Evolutionary conservation across 345 rosid genomes (phyloP).

Genomic region (Anastatica hierochuntica): DNA sequence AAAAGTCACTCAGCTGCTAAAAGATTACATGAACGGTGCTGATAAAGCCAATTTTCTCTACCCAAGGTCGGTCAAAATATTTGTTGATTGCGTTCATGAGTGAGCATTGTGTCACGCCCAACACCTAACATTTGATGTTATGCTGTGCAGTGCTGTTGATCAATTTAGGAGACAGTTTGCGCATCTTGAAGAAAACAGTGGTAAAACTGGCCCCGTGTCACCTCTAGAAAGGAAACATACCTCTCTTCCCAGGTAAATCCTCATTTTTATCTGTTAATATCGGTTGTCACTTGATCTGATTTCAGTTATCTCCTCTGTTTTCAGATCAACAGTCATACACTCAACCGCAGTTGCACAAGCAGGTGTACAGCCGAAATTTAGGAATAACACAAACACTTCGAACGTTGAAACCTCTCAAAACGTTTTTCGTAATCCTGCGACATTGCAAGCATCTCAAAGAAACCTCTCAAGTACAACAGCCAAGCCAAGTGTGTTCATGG

Average conservation of each 20-base stretch:
- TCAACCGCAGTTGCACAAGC: slow-evolving; percentile 39
- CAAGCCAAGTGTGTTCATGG: too few species aligned
- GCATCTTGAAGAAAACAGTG: slow-evolving; percentile 75
- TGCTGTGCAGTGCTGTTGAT: slow-evolving; percentile 69
- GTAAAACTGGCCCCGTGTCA: slow-evolving; percentile 54
- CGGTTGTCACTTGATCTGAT: background rate
- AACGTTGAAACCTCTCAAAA: slow-evolving; percentile 36
- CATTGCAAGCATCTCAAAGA: slow-evolving; percentile 50
- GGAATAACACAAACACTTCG: slow-evolving; percentile 31
- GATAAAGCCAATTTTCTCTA: slow-evolving; percentile 87
- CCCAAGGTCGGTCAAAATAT: slow-evolving; percentile 56
- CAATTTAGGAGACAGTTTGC: slow-evolving; percentile 91
- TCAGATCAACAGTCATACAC: slow-evolving; percentile 82
- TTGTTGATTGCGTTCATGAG: slow-evolving; percentile 1
- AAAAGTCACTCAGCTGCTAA: slow-evolving; percentile 76
- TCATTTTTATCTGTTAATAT: background rate
- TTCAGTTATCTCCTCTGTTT: slow-evolving; percentile 2
- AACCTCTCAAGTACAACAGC: slow-evolving; percentile 57
- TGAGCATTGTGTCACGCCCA: background rate
- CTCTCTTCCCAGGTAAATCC: slow-evolving; percentile 74
- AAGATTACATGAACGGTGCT: slow-evolving; percentile 74
- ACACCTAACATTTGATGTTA: slow-evolving; percentile 9
- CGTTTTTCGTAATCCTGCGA: slow-evolving; percentile 34
- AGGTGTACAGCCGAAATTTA: slow-evolving; percentile 34
- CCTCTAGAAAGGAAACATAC: slow-evolving; percentile 81